Base-by-base conservation (phyloP, 176 grass and related monocot genomes). In the Musa schizocarpa region DNA sequence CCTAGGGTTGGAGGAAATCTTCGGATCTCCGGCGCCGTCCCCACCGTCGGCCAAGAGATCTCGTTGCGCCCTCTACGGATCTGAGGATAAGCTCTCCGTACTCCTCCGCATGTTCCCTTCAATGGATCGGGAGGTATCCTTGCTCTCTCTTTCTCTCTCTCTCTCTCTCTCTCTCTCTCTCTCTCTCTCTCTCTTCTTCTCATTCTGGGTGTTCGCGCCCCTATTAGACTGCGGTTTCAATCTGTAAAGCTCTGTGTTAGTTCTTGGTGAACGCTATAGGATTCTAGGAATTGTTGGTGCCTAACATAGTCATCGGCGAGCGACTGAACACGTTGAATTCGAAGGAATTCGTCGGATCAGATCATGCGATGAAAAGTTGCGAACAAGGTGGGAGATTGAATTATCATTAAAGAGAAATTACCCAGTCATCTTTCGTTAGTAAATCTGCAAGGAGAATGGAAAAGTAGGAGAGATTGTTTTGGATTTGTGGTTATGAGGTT, bases 1-100 rank as follows among this genome's bases (percentile, higher is more conserved):
- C 55, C 78, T 80, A 80, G 78, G 68, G 78, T 80, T 80, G 29
- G 78, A 80, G 78, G 78, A 80, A 80, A 72, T 80, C 65, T 80
- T 80, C 78, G 78, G 78, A 72, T 80, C 78, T 72, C 78, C 78
- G 48, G 25, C 68, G 54, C 64, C 65, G 65, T 55, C 67, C 29
- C n/a, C 68, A 19, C 68, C 54, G 78, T 50, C 68, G 78, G 78
- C 68, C 25, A 80, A 80, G 78, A 50, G 78, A 22, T 69, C 68
- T 48, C 78, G 78, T 68, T 80, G 68, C 68, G 68, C 43, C 16
- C 68, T 27, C n/a, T 80, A 80, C 78, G 78, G 78, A 72, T 80
- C 68, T 56, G 78, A 80, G n/a, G 78, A 80, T 51, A 71, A 50
- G 68, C 51, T 80, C 55, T 71, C 68, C 68, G 8, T 72, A 3